Evolutionary conservation across 306 rosid genomes (phyloP).

Genomic region (Trifolium dubium): DNA sequence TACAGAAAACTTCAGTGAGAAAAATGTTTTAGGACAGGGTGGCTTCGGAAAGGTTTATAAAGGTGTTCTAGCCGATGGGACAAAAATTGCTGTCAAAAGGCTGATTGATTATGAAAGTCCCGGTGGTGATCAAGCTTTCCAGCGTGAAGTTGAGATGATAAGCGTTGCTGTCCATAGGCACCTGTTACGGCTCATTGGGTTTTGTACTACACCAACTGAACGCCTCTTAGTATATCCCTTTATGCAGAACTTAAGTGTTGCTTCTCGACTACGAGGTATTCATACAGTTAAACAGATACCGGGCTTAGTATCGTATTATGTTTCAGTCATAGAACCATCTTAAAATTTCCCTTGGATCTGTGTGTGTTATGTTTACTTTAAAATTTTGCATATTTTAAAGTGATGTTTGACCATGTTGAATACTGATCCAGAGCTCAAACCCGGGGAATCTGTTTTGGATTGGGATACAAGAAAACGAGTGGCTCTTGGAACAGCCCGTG

Average conservation of each 20-base stretch:
- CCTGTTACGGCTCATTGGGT: conserved; percentile 82
- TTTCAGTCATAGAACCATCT: conserved; percentile 25
- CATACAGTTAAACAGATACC: conserved; percentile 13
- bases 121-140: conserved; percentile 89
- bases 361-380: not conserved
- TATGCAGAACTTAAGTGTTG: conserved; percentile 96
- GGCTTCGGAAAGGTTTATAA: conserved; percentile 97
- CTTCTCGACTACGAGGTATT: conserved; percentile 82
- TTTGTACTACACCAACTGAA: conserved; percentile 88
- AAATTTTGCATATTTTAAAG: conserved; percentile 18
- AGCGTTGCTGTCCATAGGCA: conserved; percentile 93
- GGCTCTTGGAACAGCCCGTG: conserved; percentile 94
- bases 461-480: conserved; percentile 86
- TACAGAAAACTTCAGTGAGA: conserved; percentile 82
- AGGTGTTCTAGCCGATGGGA: conserved; percentile 75
- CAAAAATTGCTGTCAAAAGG: conserved; percentile 89
- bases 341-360: conserved; percentile 29
- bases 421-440: conserved; percentile 70
- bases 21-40: conserved; percentile 88
- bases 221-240: conserved; percentile 92
- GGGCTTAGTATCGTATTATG: too few relatives aligned
- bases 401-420: conserved; percentile 39
- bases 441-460: conserved; percentile 69
- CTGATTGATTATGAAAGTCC: conserved; percentile 82
- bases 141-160: conserved; percentile 96